A percentile compares a stretch with the other conserved stretches of the same genome.
phyloP scores from a whole-genome alignment of 371 early-diverging fungal species.

The Apophysomyces ossiformis region DNA sequence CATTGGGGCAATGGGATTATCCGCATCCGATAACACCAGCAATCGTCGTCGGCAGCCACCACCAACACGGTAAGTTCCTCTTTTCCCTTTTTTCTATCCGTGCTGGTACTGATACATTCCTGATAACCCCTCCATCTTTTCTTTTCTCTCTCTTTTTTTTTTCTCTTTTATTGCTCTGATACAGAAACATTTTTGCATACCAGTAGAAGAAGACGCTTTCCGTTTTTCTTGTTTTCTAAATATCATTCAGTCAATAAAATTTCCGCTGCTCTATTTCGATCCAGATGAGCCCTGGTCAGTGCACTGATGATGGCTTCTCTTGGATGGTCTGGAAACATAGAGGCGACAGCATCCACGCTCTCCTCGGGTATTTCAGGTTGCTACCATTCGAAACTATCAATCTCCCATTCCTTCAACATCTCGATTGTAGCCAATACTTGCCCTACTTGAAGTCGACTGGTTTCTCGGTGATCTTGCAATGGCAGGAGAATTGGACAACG shows the following conservation, averaged over 20 bases:
- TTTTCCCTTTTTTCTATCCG: background rate
- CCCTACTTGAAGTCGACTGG: background rate
- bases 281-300: constrained; percentile 47
- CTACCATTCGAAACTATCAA: background rate
- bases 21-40: constrained; percentile 5
- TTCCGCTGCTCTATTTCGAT: constrained; percentile 56
- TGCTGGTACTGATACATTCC: background rate
- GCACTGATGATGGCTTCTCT: constrained; percentile 52
- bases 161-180: background rate
- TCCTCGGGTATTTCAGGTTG: constrained; percentile 35
- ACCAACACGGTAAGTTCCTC: background rate
- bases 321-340: constrained; percentile 57
- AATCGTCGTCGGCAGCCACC: constrained; percentile 5
- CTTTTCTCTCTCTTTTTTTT: too few relatives aligned
- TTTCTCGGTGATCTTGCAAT: background rate
- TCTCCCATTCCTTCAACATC: background rate
- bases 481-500: background rate
- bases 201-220: background rate
- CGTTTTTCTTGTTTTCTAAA: background rate
- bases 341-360: constrained; percentile 50
- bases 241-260: constrained; percentile 23
- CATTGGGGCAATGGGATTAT: background rate
- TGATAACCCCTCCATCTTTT: background rate
- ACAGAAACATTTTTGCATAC: constrained; percentile 18
- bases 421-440: background rate